Base-by-base conservation (phyloP, 2,329 filamentous ascomycete genomes). In the Aspergillus tamarii region DNA sequence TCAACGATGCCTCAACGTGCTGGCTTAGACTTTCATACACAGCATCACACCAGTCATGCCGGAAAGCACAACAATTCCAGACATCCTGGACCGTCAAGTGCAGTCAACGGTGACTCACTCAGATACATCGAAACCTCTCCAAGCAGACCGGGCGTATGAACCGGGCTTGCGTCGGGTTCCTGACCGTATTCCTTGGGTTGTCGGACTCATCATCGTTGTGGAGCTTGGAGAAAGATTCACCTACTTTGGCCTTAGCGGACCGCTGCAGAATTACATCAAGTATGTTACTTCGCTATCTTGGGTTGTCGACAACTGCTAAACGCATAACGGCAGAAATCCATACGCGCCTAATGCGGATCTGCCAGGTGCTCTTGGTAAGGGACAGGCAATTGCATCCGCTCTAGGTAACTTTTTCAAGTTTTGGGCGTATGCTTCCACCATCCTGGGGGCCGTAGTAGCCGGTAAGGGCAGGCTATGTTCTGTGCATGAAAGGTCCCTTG, bases 381-480 rank as follows among this genome's bases (percentile, higher is more conserved):
- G 66, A 7, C 66, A 66, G 56, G 53, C 66, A 21, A 39, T 64
- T 34, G 66, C 66, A n/a, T 60, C 66, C 0, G 64, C 66, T 3
- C 48, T 66, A 19, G 61, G 64, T 3, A 74, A 74, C 62, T 73
- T 74, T 55, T 74, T 74, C 61, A 67, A 76, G 50, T 81, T 83
- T 70, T 82, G 77, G 76, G 76, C 77, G 36, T 83, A 82, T 70
- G 64, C 81, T 36, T 82, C 81, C 23, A 84, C 85, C 1, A 78
- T 85, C 8, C 60, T 82, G 7, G 81, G 83, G 58, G 85, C 83
- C 14, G 79, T 84, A 57, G 71, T 85, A 45, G 83, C 67, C 14
- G 66, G 65, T 66, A 54, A n/a, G 55, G 23, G 4, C 28, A 45
- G 1, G 10, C 8, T 50, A 23, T 28, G 12, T 48, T 28, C 10